A percentile compares a stretch with the other conserved stretches of the same genome.
Conservation (phyloP, 768 basidiomycete species). For the Porpolomopsis calyptriformis region DNA sequence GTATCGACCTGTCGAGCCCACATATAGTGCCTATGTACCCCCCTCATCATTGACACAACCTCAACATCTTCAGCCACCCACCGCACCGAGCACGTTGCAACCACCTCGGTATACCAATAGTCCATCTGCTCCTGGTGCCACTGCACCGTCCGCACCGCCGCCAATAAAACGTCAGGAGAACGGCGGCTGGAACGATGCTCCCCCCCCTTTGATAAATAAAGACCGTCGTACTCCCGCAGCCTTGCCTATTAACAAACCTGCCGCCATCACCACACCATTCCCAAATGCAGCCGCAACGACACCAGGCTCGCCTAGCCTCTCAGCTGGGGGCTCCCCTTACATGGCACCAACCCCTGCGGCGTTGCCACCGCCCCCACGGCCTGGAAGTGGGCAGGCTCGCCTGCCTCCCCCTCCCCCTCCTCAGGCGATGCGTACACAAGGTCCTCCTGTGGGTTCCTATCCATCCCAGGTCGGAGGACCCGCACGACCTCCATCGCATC, state of each 20-base stretch:
- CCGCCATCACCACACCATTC: constrained; percentile 82
- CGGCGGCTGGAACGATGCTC: constrained; percentile 91
- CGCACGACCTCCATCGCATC: constrained; percentile 17
- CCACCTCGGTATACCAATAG: background rate
- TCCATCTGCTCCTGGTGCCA: background rate
- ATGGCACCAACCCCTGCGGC: constrained; percentile 27
- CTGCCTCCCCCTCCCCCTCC: constrained; percentile 34
- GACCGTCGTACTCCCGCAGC: constrained; percentile 38
- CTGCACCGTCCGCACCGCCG: constrained; percentile 18
- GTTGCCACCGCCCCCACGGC: constrained; percentile 56
- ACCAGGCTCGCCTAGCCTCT: constrained; percentile 30
- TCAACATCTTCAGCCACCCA: constrained; percentile 7
- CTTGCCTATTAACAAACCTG: constrained; percentile 40
- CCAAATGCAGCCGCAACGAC: constrained; percentile 45
- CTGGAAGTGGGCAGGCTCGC: constrained; percentile 46
- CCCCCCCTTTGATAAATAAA: constrained; percentile 26
- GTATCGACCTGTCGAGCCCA: constrained; percentile 15
- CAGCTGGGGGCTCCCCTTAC: constrained; percentile 38
- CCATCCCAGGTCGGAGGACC: constrained; percentile 18
- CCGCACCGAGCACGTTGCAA: background rate
- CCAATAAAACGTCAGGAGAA: constrained; percentile 59
- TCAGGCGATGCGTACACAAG: constrained; percentile 26
- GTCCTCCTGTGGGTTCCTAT: constrained; percentile 10
- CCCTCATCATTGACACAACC: constrained; percentile 7
- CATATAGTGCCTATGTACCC: constrained; percentile 10